Evolutionary conservation across 768 basidiomycete species (phyloP), one percentile per base, ranked within the genome.

Genomic region (Mycena alexandri): DNA sequence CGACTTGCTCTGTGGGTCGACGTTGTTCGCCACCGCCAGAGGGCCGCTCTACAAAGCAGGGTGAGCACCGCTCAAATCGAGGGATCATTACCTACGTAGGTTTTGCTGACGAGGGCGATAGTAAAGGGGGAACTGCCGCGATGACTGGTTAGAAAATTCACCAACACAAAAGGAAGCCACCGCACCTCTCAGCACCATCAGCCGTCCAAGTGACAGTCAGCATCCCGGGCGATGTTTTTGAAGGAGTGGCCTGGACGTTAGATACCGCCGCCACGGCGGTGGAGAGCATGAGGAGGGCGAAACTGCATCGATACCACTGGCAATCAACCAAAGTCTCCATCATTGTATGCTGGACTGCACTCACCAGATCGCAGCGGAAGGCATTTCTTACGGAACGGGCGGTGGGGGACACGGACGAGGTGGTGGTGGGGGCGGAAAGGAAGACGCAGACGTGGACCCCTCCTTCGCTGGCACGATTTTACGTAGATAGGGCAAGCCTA

Each of bases 201-300:
- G 67, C 48, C 14, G 33, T n/a, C 67, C 62, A 68, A 2, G 62
- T 68, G 6, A 64, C n/a, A n/a, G 46, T 50, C 1, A 64, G 19
- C 0, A 3, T 48, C 4, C 29, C 51, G 0, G 62, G 62, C 11
- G 67, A 58, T 41, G 43, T 34, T 1, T 43, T n/a, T 17, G n/a
- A 11, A 5, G 14, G 11, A 16, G 62, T 4, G 24, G 29, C 58
- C 34, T 63, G 67, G 34, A 68, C 43, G 46, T 64, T 54, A 2
- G 67, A 63, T 42, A 68, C 13, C 0, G 67, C 67, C 1, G 47
- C 56, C 29, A 25, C 43, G 5, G 43, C 44, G 13, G 46, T 46
- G 44, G 47, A 52, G 43, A 68, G 41, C 10, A 52, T 51, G 2
- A 68, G 62, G 19, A 68, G 21, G 36, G 57, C 24, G 57, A 36